Percentiles rank a stretch among this genome's conserved stretches.
Evolutionary conservation across 2,329 filamentous ascomycete genomes (phyloP).

Genomic region (Aureobasidium sp.): DNA sequence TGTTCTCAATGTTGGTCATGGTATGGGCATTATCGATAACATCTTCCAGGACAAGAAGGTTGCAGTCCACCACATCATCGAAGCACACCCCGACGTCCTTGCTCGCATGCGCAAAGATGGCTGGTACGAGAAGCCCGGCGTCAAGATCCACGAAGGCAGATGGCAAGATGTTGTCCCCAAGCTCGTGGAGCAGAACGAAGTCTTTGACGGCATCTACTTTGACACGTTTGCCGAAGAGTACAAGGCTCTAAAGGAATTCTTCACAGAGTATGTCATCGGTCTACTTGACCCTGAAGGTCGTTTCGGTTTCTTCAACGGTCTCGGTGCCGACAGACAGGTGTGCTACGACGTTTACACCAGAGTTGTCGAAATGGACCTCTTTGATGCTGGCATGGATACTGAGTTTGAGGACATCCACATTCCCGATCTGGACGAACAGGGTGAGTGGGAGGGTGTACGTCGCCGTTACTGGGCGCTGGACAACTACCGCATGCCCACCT

Average conservation of each 20-base stretch:
- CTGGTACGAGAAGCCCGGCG: conserved; percentile 41
- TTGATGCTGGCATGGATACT: conserved; percentile 81
- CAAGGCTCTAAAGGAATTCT: conserved; percentile 72
- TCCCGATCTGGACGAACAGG: conserved; percentile 58
- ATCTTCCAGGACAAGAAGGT: conserved; percentile 38
- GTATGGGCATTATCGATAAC: conserved; percentile 43
- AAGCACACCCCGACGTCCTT: conserved; percentile 42
- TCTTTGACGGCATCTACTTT: conserved; percentile 64
- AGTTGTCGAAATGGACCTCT: conserved; percentile 82
- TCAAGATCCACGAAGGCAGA: conserved; percentile 39
- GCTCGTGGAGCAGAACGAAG: conserved; percentile 33
- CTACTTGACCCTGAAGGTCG: conserved; percentile 54
- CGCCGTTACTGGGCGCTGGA: conserved; percentile 85
- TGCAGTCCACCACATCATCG: conserved; percentile 40
- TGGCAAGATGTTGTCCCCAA: conserved; percentile 42
- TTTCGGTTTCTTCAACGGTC: conserved; percentile 61
- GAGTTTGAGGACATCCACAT: conserved; percentile 76
- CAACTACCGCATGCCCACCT: conserved; percentile 64
- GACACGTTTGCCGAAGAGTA: conserved; percentile 98
- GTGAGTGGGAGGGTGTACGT: conserved; percentile 82
- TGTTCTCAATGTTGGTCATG: conserved; percentile 42
- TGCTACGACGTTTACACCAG: conserved; percentile 95
- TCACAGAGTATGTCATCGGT: conserved; percentile 75
- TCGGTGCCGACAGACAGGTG: conserved; percentile 83
- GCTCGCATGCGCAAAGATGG: conserved; percentile 37